Percentiles rank a stretch among this genome's conserved stretches.
phyloP scores from a whole-genome alignment of 202 grass and related monocot species.

The Schoenoplectus tabernaemontani region DNA sequence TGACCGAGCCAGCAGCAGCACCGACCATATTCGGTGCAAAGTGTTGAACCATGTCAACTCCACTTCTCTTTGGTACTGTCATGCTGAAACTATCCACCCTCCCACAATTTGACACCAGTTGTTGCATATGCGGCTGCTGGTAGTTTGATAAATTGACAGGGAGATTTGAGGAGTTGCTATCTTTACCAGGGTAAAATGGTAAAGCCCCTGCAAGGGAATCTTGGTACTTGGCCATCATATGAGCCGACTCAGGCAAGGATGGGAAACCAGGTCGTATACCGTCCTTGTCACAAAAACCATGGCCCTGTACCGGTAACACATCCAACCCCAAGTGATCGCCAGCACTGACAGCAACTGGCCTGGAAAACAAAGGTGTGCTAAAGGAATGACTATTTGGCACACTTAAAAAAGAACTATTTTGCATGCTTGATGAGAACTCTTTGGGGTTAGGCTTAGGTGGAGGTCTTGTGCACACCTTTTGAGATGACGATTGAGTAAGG shows the following conservation, averaged over 20 bases:
- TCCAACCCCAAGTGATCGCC: conserved; percentile 20
- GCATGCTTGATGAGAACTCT: background rate
- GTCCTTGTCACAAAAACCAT: conserved; percentile 30
- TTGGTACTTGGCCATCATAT: conserved; percentile 26
- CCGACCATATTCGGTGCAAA: conserved; percentile 22
- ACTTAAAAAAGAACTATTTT: background rate
- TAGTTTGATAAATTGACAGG: conserved; percentile 1
- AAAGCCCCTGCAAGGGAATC: conserved; percentile 10
- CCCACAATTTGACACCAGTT: conserved; percentile 25
- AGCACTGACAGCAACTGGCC: background rate
- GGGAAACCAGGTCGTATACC: conserved; percentile 31
- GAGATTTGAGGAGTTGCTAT: conserved; percentile 2
- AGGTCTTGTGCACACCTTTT: conserved; percentile 22
- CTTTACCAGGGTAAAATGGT: conserved; percentile 19
- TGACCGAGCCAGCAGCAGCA: background rate
- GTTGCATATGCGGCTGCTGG: conserved; percentile 31
- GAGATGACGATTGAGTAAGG: conserved; percentile 24
- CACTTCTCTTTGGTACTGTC: conserved; percentile 19
- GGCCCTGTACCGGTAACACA: conserved; percentile 6
- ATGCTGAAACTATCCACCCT: conserved; percentile 19
- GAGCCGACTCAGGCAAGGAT: conserved; percentile 31
- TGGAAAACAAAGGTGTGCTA: background rate
- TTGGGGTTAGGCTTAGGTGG: conserved; percentile 4
- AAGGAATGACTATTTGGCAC: conserved; percentile 4
- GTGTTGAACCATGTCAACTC: background rate